Evolutionary conservation across 1,284 basidiomycete genomes (phyloP), one percentile per base, ranked within the genome.

Genomic region (Tremellales sp.): DNA sequence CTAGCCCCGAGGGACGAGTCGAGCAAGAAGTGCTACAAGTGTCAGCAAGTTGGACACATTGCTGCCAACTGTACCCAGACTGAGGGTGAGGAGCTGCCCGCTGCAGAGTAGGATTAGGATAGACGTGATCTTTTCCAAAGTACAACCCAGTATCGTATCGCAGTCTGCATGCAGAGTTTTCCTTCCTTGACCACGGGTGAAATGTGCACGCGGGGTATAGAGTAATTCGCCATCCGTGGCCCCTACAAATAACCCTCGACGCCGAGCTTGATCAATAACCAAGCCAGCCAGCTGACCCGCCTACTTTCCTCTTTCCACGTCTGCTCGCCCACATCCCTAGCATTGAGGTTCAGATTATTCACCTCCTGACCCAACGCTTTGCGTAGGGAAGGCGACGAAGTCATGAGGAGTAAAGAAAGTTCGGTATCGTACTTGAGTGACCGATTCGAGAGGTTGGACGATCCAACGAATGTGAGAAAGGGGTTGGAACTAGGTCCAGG

Each of bases 391-490:
- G 72, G 59, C 3, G 79, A 80, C 7, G 83, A 82, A 6, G 90
- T 84, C 33, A 86, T 74, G 76, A 97, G 82, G 40, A 96, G 70
- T 59, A 97, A 87, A 1, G 89, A 93, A 33, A 97, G 81, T 67
- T 98, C 94, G 12, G 91, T 87, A 73, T 98, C 96, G 41, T 96
- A 82, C 56, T 87, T 81, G 1, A 91, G 83, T 1, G 90, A 94
- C 3, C 94, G 84, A 1, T 89, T 86, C 62, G 94, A 96, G 49
- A 97, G 84, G 72, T 99, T 99, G 2, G 92, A 94, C 0, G 91
- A 96, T 11, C 94, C 96, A 67, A 98, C 87, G 44, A 97, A 81
- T 0, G 93, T 94, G 37, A 91, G 72, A 53, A 82, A 75, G 0
- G 90, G 89, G 13, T 76, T 74, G 17, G 52, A 43, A n/a, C n/a